A percentile compares a stretch with the other conserved stretches of the same genome.
Evolutionary conservation across 2,329 filamentous ascomycete genomes (phyloP).

Genomic region (Ophiostoma sp.): DNA sequence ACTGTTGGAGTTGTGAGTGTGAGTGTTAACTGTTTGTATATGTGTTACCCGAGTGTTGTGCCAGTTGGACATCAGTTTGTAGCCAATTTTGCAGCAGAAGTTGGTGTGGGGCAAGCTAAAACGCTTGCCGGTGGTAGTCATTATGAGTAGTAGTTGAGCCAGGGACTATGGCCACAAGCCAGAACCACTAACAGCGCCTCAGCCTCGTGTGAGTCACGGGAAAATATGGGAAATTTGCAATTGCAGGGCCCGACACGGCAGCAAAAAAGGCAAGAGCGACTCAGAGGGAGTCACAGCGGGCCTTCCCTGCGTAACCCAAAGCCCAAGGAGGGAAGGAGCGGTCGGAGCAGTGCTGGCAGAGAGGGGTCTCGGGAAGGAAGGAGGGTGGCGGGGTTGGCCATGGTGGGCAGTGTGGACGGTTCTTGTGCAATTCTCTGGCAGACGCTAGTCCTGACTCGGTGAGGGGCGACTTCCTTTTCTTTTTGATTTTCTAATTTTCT

Average conservation of each 20-base stretch:
- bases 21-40: not conserved
- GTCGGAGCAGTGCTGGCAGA: not conserved
- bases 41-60: not conserved
- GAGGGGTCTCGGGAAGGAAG: not conserved
- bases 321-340: not conserved
- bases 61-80: not conserved
- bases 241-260: not conserved
- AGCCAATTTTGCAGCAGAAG: not conserved
- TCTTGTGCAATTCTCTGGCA: not conserved
- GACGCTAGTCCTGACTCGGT: conserved; percentile 11
- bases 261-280: not conserved
- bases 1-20: not conserved
- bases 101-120: conserved; percentile 8
- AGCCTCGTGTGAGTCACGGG: conserved; percentile 28
- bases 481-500: not conserved
- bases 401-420: not conserved
- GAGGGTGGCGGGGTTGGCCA: conserved; percentile 13
- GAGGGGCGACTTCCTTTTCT: conserved; percentile 3
- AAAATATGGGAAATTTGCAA: not conserved
- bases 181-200: conserved; percentile 4
- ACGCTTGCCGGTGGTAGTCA: conserved; percentile 17
- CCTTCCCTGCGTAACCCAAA: not conserved
- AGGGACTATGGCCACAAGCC: not conserved
- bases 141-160: conserved; percentile 26
- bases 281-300: conserved; percentile 20